phyloP scores from a whole-genome alignment of 164 flowering plant species.

The Nymphaea thermarum region DNA sequence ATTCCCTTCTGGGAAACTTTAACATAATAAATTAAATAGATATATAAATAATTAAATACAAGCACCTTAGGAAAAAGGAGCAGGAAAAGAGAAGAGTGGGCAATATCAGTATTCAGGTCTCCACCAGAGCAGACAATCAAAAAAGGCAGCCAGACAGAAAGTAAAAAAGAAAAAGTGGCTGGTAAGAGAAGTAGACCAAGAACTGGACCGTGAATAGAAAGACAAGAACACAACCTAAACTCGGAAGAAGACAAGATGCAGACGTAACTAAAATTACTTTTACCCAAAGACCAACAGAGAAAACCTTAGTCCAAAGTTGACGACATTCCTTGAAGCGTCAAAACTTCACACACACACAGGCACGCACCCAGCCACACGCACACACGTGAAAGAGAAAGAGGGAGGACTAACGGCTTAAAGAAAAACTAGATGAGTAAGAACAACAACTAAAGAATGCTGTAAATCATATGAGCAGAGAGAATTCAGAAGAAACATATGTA shows the following conservation, averaged over 20 bases:
- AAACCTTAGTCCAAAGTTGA: neutral
- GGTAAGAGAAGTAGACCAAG: too few species aligned
- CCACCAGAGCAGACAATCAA: neutral
- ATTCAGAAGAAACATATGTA: too few species aligned
- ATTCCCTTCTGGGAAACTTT: too few species aligned
- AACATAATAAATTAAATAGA: too few species aligned
- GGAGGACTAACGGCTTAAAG: too few species aligned
- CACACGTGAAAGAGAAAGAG: neutral
- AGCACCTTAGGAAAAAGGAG: neutral
- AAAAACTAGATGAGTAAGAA: too few species aligned
- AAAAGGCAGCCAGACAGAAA: neutral
- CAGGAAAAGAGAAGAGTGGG: neutral
- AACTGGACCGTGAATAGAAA: neutral
- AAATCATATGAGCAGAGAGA: neutral
- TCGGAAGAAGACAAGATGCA: neutral
- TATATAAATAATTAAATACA: too few species aligned
- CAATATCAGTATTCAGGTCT: neutral
- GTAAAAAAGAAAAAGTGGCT: neutral
- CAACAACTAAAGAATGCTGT: neutral
- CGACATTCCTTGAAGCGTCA: neutral
- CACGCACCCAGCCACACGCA: neutral
- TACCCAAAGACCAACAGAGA: neutral
- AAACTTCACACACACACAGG: neutral
- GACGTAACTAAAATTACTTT: neutral
- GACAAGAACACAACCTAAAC: neutral